A percentile compares a stretch with the other conserved stretches of the same genome.
Conservation (phyloP, 176 grass and related monocot genomes). For the barley (Hordeum vulgare) region DNA sequence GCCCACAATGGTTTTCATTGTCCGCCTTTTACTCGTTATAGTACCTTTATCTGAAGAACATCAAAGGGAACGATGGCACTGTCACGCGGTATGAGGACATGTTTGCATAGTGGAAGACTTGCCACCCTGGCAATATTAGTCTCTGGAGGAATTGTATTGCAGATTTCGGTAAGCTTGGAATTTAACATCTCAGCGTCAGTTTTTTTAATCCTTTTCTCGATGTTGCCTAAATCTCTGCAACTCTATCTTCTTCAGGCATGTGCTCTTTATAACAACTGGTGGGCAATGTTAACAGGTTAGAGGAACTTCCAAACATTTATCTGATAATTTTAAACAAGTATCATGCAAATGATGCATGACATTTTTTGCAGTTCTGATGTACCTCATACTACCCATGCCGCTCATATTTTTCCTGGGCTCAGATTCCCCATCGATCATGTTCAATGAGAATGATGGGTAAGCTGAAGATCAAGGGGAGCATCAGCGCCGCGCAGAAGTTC, state of each 20-base stretch:
- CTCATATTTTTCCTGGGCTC: conserved; percentile 76
- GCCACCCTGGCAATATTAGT: conserved; percentile 78
- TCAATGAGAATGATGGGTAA: conserved; percentile 54
- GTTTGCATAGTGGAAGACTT: conserved; percentile 64
- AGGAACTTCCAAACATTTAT: not conserved
- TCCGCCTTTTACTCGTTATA: not conserved
- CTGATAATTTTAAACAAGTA: too few species aligned
- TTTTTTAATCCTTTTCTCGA: not conserved
- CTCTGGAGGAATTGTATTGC: conserved; percentile 70
- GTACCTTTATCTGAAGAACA: not conserved
- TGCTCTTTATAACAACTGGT: conserved; percentile 90
- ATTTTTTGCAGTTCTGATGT: conserved; percentile 76
- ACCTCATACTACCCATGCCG: conserved; percentile 86
- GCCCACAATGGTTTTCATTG: not conserved
- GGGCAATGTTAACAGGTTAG: conserved; percentile 97
- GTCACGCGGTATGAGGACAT: conserved; percentile 51
- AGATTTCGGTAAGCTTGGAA: conserved; percentile 52
- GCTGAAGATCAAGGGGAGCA: too few species aligned
- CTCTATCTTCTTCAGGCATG: conserved; percentile 50
- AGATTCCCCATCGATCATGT: conserved; percentile 43
- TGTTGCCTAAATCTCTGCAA: not conserved
- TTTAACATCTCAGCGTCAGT: not conserved
- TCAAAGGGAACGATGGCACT: conserved; percentile 37
- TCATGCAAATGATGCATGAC: too few species aligned
- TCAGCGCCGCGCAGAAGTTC: too few species aligned